phyloP scores from a whole-genome alignment of 148 eudicot species.

The Dysphania ambrosioides region DNA sequence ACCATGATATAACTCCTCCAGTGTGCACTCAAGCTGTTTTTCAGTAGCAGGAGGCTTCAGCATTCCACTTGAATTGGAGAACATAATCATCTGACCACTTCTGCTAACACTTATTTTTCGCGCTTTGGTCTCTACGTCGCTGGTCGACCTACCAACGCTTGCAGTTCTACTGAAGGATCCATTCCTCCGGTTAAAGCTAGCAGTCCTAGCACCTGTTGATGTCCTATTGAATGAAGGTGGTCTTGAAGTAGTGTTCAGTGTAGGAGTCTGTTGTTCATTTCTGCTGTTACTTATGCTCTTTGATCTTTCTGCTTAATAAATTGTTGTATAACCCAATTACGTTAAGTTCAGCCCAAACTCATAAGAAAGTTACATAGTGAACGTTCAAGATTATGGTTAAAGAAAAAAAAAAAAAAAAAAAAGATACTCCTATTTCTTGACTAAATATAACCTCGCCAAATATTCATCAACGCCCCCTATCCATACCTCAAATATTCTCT shows the following conservation, averaged over 20 bases:
- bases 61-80: slow-evolving; percentile 45
- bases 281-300: neutral
- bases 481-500: too few species aligned
- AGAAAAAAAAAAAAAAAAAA: too few species aligned
- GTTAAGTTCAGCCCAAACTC: neutral
- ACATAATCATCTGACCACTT: slow-evolving; percentile 36
- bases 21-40: slow-evolving; percentile 50
- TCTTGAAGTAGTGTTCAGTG: slow-evolving; percentile 1
- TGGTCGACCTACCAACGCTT: slow-evolving; percentile 9
- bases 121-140: neutral
- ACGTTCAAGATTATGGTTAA: too few species aligned
- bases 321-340: neutral
- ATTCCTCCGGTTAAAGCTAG: slow-evolving; percentile 5
- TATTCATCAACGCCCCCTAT: too few species aligned
- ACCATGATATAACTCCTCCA: slow-evolving; percentile 68
- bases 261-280: neutral
- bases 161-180: neutral
- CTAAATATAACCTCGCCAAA: too few species aligned
- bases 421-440: too few species aligned
- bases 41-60: slow-evolving; percentile 41
- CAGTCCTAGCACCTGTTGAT: slow-evolving; percentile 5
- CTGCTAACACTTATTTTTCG: slow-evolving; percentile 5
- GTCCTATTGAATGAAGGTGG: slow-evolving; percentile 7
- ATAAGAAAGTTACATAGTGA: too few species aligned
- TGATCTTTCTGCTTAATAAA: neutral